phyloP scores from a whole-genome alignment of 345 rosid species.

The Odontarrhena argentea region DNA sequence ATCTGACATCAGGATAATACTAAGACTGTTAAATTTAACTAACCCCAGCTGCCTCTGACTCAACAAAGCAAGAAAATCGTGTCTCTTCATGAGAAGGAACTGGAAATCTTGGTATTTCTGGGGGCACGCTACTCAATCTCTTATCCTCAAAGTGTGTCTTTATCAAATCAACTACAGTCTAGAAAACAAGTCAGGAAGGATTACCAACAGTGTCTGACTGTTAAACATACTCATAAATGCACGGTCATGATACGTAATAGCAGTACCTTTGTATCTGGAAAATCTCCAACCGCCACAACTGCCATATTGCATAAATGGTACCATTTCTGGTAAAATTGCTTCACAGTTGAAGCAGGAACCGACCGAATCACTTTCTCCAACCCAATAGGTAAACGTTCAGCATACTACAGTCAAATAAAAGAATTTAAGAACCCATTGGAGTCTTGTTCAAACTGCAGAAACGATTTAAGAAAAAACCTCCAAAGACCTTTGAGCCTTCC shows the following conservation, averaged over 20 bases:
- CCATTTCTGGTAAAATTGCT: slow-evolving; percentile 82
- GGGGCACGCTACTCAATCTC: slow-evolving; percentile 49
- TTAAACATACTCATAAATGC: slow-evolving; percentile 15
- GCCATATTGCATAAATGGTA: slow-evolving; percentile 85
- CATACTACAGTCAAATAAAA: slow-evolving; percentile 62
- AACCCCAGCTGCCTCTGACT: slow-evolving; percentile 94
- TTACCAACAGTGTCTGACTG: slow-evolving; percentile 25
- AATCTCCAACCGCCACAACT: slow-evolving; percentile 93
- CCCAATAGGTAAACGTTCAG: slow-evolving; percentile 90
- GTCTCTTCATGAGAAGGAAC: slow-evolving; percentile 86
- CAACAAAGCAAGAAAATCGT: slow-evolving; percentile 77
- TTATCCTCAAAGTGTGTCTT: slow-evolving; percentile 71
- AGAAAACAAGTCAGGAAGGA: slow-evolving; percentile 32
- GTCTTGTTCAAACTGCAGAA: not conserved
- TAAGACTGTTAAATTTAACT: slow-evolving; percentile 39
- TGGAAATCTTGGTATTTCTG: slow-evolving; percentile 54
- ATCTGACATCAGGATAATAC: slow-evolving; percentile 2
- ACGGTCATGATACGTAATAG: slow-evolving; percentile 7
- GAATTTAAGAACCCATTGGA: slow-evolving; percentile 2
- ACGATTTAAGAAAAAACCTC: slow-evolving; percentile 41
- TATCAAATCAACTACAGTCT: slow-evolving; percentile 87
- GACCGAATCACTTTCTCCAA: slow-evolving; percentile 83
- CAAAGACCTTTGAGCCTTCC: slow-evolving; percentile 86
- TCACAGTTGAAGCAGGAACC: slow-evolving; percentile 73
- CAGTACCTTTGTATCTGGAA: slow-evolving; percentile 75